Evolutionary conservation across 164 flowering plant species (phyloP), one percentile per base, ranked within the genome.

Genomic region (Cinnamomum micranthum): DNA sequence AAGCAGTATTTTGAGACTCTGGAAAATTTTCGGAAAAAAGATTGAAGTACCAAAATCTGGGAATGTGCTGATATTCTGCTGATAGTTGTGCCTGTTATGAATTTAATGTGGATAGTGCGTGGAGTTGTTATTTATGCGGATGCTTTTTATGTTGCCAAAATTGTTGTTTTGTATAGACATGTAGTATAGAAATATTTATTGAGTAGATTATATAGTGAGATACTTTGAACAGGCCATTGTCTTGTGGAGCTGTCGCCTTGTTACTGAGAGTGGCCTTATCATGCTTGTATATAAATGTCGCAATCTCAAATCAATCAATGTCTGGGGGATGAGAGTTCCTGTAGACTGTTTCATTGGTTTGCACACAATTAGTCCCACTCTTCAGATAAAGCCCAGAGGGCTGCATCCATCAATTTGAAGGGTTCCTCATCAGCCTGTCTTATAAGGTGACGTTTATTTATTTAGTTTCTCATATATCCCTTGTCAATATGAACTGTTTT

Each of bases 221-320:
- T 65, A 17, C 69, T 55, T 73, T 69, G 67, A 68, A 12, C 86
- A 93, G 99, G 86, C 86, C 17, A 87, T 94, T 74, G 86, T 85
- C 69, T 81, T 96, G 33, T 96, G 97, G 99, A 86, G 98, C 74
- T 96, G 99, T 81, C 95, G 97, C 60, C 98, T 91, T 70, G 92
- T 96, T 20, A 92, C 97, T 0, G 95, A 88, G 76, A 83, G 68
- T 10, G 99, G 99, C 66, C 97, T 96, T 20, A 68, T 89, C 4
- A 73, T 69, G 35, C 88, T 96, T 51, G 99, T 92, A 73, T 84
- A 82, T 68, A 91, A 87, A 69, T 96, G 98, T 66, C 85, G 71
- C 15, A 86, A 86, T 76, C 97, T 96, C 0, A 82, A 84, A 75
- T 88, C 95, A 1, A 91, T 96, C 77, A 90, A 90, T 62, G 88